Evolutionary conservation across 106 monocot genomes (phyloP), one percentile per base, ranked within the genome.

Genomic region (Phalaenopsis equestris): DNA sequence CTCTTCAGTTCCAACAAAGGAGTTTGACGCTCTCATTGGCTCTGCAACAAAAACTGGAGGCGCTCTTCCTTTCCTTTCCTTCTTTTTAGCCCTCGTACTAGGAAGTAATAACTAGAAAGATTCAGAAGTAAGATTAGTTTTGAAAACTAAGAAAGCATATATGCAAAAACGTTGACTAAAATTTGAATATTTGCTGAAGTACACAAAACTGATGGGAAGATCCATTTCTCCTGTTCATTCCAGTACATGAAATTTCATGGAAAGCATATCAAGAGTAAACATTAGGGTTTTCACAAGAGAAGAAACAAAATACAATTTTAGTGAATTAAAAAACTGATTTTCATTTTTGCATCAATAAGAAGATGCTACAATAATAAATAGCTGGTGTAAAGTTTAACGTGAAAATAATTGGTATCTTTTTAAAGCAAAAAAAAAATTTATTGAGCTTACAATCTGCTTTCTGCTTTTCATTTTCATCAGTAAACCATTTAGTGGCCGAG

Each of bases 1-100:
- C 78, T 98, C 98, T 86, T 98, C 98, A 37, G 98, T 98, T 67
- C 98, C 98, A 82, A 98, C 98, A 84, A 98, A 98, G 17, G 98
- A 98, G 86, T 98, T 98, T 79, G 98, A 98, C 67, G 98, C 98
- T 80, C 98, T 86, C 86, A 92, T 90, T 86, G 98, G 98, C 84
- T 98, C 98, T 21, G 98, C 98, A 58, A 98, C 48, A 79, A 98
- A 94, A 78, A 98, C 67, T 55, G 98, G 98, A 75, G 86, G 80
- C 17, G 43, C 67, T 76, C 86, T 86, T 61, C 77, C 75, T 82
- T 84, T 94, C 52, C 80, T 68, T 78, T 78, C 76, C 77, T 90
- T 94, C 77, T 88, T 98, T 80, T 86, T 86, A 46, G 87, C 87
- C 6, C 56, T 75, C 6, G 47, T 14, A 45, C 79, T 78, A 65